Evolutionary conservation across 306 rosid species (phyloP).

Genomic region (Parietaria judaica): DNA sequence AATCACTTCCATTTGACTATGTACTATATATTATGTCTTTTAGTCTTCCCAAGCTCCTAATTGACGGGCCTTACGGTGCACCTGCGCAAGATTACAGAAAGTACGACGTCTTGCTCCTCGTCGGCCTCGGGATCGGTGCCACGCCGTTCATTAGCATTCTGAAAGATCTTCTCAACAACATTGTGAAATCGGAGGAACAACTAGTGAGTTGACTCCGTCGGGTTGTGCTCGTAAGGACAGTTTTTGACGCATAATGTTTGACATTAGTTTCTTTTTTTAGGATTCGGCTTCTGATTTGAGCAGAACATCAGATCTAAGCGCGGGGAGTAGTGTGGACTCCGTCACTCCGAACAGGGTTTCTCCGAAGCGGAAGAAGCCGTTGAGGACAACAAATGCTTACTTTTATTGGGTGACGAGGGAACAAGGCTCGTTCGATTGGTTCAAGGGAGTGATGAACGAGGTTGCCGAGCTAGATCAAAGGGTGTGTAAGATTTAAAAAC

Average conservation of each 20-base stretch:
- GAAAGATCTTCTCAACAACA: conserved; percentile 88
- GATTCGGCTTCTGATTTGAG: conserved; percentile 43
- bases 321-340: conserved; percentile 52
- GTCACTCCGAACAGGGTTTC: conserved; percentile 35
- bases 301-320: conserved; percentile 50
- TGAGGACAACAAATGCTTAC: conserved; percentile 92
- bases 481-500: conserved; percentile 31
- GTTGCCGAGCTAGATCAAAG: conserved; percentile 92
- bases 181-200: conserved; percentile 86
- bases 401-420: conserved; percentile 99
- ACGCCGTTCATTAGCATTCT: conserved; percentile 97
- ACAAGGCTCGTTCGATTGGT: conserved; percentile 99
- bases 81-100: conserved; percentile 91
- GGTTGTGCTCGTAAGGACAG: background rate
- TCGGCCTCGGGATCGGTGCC: conserved; percentile 98
- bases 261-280: conserved; percentile 26
- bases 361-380: conserved; percentile 55
- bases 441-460: conserved; percentile 99
- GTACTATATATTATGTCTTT: conserved; percentile 13
- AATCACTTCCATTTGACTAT: conserved; percentile 9
- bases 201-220: conserved; percentile 54
- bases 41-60: conserved; percentile 89
- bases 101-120: conserved; percentile 87
- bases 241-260: no score
- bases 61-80: conserved; percentile 98